Base-by-base conservation (phyloP, 805 yeast species). In the Wickerhamiella shivajii region DNA sequence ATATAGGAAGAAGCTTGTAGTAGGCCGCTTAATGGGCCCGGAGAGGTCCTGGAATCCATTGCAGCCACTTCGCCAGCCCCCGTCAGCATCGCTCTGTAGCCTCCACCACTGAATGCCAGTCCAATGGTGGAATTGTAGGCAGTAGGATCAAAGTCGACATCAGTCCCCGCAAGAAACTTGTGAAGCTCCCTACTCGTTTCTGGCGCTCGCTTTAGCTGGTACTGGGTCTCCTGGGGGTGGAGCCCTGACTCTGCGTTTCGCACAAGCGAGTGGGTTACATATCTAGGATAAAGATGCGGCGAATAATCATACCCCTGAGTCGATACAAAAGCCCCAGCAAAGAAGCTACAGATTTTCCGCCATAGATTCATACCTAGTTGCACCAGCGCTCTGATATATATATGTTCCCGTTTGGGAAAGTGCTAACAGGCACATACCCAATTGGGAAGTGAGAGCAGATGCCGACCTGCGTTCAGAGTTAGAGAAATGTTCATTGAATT, bases 71-170 rank as follows among this genome's bases (percentile, higher is more conserved):
- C 14, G 0, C 80, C 80, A 0, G 71, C 76, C 0, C 70, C 73
- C 12, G 61, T 57, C 13, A 73, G 45, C 74, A 73, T 69, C 6
- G 79, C 66, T 33, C 79, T 53, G 48, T 69, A 84, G 4, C 96
- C 96, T 45, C 96, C 96, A 28, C 36, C 36, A n/a, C 32, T 27
- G 27, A 27, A 27, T 9, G 36, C 36, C 11, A 33, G 14, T 4
- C 36, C 36, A 18, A 33, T 27, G 8, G 36, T 23, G 20, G 31
- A 27, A 11, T 27, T 18, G 18, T 27, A 27, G 21, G 18, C 24
- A 11, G 6, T 4, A 5, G 24, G 26, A 15, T 37, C 40, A 17
- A 37, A 33, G n/a, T 33, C 37, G 6, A 29, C 27, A 14, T 33
- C 20, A 3, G 40, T 19, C 8, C 18, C 9, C 15, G n/a, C 10